Conservation (phyloP, 2,329 filamentous ascomycete genomes). For the Alternaria sp. region DNA sequence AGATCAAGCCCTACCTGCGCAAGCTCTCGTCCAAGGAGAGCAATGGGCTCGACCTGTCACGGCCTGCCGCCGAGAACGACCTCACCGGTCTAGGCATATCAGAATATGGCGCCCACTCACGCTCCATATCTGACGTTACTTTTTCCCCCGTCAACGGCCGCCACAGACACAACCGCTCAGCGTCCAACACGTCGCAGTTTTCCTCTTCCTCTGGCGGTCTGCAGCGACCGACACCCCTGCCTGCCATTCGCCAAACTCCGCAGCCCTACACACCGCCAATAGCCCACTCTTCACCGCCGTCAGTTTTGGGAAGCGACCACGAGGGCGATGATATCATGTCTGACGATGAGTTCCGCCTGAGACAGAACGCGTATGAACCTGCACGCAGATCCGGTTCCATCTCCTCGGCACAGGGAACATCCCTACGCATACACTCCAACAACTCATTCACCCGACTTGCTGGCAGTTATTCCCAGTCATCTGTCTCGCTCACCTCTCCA, state of each 20-base stretch:
- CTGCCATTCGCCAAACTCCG: conserved; percentile 65
- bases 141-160: conserved; percentile 53
- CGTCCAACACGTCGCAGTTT: conserved; percentile 64
- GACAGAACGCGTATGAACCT: conserved; percentile 51
- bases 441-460: conserved; percentile 57
- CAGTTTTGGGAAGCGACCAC: conserved; percentile 56
- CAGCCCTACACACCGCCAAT: conserved; percentile 63
- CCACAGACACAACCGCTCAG: conserved; percentile 60
- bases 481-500: conserved; percentile 59
- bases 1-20: conserved; percentile 65
- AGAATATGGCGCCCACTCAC: conserved; percentile 54
- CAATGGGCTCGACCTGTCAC: conserved; percentile 63
- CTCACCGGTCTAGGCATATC: conserved; percentile 63
- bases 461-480: conserved; percentile 62
- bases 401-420: conserved; percentile 53
- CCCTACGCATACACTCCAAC: conserved; percentile 50
- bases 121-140: conserved; percentile 55
- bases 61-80: conserved; percentile 64
- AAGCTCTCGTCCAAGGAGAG: conserved; percentile 62
- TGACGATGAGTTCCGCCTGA: conserved; percentile 57
- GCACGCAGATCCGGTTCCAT: conserved; percentile 56
- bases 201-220: conserved; percentile 59
- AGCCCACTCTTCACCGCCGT: conserved; percentile 60
- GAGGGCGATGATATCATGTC: conserved; percentile 57
- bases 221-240: conserved; percentile 60